Conservation (phyloP, 2,329 filamentous ascomycete species). For the Penicillium rolfsii region DNA sequence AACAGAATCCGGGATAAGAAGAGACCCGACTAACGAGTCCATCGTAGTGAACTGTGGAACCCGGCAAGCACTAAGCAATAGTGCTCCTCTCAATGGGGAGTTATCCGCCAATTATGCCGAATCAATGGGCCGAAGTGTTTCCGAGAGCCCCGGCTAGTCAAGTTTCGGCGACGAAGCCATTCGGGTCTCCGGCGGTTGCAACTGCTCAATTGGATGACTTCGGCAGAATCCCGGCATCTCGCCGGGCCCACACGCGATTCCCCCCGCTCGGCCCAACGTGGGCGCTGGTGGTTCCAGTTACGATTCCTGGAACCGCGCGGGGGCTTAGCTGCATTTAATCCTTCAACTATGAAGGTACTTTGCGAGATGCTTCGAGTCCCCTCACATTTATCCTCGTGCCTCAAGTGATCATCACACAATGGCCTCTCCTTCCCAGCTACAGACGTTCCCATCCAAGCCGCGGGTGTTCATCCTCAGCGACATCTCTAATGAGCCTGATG, state of each 20-base stretch:
- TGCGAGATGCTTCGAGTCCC: not conserved
- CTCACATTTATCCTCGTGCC: too few species aligned
- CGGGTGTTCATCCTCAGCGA: slow-evolving; percentile 49
- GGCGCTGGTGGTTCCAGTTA: slow-evolving; percentile 18
- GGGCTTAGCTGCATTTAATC: slow-evolving; percentile 2
- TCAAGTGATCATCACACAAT: slow-evolving; percentile 5
- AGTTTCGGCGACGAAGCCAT: not conserved
- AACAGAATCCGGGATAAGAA: not conserved
- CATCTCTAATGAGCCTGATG: slow-evolving; percentile 54
- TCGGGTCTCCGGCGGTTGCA: slow-evolving; percentile 12
- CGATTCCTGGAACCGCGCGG: slow-evolving; percentile 8
- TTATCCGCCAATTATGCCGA: not conserved
- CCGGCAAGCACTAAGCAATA: too few species aligned
- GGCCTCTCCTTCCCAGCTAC: slow-evolving; percentile 15
- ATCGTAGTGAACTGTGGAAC: not conserved
- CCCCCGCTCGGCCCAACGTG: slow-evolving; percentile 5
- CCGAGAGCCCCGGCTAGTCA: not conserved
- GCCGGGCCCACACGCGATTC: not conserved
- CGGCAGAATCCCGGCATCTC: slow-evolving; percentile 17
- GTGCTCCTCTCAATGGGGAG: not conserved
- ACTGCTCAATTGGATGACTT: slow-evolving; percentile 4
- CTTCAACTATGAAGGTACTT: slow-evolving; percentile 5
- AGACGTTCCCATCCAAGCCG: slow-evolving; percentile 18
- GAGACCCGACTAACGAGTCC: not conserved
- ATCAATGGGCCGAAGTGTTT: slow-evolving; percentile 1